Evolutionary conservation across 345 rosid species (phyloP).

Genomic region (Trapa incisa): DNA sequence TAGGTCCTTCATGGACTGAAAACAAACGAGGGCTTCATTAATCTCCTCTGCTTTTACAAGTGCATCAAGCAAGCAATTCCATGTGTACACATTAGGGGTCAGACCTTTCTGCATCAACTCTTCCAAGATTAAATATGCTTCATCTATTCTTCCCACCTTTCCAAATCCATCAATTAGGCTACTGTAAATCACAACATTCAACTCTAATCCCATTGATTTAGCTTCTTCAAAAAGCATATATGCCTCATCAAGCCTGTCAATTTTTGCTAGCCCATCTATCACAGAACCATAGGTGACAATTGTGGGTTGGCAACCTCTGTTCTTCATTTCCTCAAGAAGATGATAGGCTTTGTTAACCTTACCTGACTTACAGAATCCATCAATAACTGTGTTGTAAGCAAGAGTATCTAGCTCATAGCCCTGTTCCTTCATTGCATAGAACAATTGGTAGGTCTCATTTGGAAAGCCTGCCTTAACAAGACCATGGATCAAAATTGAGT

Average conservation of each 20-base stretch:
- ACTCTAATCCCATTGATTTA: constrained; percentile 55
- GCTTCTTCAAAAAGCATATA: constrained; percentile 97
- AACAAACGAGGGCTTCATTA: constrained; percentile 73
- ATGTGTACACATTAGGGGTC: constrained; percentile 63
- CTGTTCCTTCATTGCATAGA: constrained; percentile 82
- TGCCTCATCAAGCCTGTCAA: constrained; percentile 95
- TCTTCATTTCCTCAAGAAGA: constrained; percentile 91
- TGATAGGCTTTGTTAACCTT: constrained; percentile 85
- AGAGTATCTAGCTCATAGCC: constrained; percentile 74
- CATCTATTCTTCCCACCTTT: constrained; percentile 90
- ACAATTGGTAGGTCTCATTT: constrained; percentile 59
- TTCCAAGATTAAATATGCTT: constrained; percentile 89
- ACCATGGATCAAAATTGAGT: constrained; percentile 68
- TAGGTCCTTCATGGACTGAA: constrained; percentile 72
- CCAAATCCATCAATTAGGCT: constrained; percentile 96
- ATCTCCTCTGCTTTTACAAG: constrained; percentile 87
- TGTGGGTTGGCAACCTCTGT: constrained; percentile 62
- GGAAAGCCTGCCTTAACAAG: constrained; percentile 83
- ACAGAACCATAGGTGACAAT: constrained; percentile 90
- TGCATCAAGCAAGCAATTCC: constrained; percentile 95
- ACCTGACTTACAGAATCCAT: constrained; percentile 91
- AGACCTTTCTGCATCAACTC: constrained; percentile 90
- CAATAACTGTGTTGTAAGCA: constrained; percentile 74
- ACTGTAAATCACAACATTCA: constrained; percentile 66
- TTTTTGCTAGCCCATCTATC: constrained; percentile 76